These are phyloP conservation scores for Gomphus bonarii DNA, from an alignment of 1,284 basidiomycete genomes.

Conservation along the genomic window DNA sequence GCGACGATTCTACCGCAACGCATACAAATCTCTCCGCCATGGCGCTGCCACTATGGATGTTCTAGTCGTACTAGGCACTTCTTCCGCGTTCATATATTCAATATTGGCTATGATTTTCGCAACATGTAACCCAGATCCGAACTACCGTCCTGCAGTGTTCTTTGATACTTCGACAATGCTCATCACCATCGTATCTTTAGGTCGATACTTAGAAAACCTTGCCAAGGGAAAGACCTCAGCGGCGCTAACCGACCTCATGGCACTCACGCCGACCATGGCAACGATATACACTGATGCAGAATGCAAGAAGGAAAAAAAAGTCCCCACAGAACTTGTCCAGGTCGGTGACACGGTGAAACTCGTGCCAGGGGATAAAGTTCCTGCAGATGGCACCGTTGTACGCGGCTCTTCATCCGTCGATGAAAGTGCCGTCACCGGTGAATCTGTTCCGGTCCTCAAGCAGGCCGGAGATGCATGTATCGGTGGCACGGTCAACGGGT, in stretches of 20 bases:
- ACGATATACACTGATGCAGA: constrained; percentile 85
- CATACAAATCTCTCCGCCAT: constrained; percentile 88
- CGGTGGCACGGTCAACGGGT: constrained; percentile 94
- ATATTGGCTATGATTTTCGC: constrained; percentile 61
- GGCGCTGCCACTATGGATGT: constrained; percentile 94
- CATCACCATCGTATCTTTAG: constrained; percentile 79
- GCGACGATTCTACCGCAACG: constrained; percentile 77
- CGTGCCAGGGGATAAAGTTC: constrained; percentile 93
- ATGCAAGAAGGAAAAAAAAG: constrained; percentile 78
- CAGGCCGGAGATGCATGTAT: constrained; percentile 77
- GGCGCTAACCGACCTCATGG: constrained; percentile 92
- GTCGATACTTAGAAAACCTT: constrained; percentile 51
- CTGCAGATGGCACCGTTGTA: constrained; percentile 89
- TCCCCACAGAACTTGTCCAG: constrained; percentile 91
- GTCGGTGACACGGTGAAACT: constrained; percentile 91
- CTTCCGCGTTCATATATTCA: constrained; percentile 90
- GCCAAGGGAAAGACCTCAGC: constrained; percentile 81
- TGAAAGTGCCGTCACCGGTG: constrained; percentile 96
- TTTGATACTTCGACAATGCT: constrained; percentile 99
- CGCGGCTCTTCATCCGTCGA: constrained; percentile 84
- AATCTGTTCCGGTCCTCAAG: constrained; percentile 87
- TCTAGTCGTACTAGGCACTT: constrained; percentile 91
- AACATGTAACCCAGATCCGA: constrained; percentile 45
- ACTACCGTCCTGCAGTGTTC: constrained; percentile 81
- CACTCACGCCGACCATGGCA: constrained; percentile 89